Base-by-base conservation (phyloP, 805 yeast species). In the Barnettozyma pratensis region DNA sequence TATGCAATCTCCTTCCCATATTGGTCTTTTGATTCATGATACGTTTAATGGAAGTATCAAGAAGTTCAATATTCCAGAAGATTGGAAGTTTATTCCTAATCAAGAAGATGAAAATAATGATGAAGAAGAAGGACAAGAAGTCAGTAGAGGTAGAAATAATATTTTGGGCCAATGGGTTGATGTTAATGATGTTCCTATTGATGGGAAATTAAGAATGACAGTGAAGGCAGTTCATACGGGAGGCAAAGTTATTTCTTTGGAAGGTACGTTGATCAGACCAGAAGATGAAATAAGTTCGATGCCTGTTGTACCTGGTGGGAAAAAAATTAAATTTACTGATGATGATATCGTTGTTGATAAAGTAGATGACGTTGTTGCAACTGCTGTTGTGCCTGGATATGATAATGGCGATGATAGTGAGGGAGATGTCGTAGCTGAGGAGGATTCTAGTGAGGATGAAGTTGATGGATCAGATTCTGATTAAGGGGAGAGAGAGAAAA, bases 31-130 rank as follows among this genome's bases (percentile, higher is more conserved):
- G 55, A 75, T 94, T 44, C 91, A 88, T 64, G 98, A 94, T 68
- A 88, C 96, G 1, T 94, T 94, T 72, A 94, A 94, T 68, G 97
- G 97, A 26, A 82, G 92, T 41, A 88, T 94, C 54, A 88, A 87
- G 67, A 82, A 87, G 63, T 83, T 77, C 62, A 83, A 81, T 58
- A 90, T 94, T 52, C 99, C 99, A n/a, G 69, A 72, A 39, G 77
- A 73, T 42, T 94, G 99, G 99, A 72, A 73, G 34, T 94, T 92
- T 67, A 76, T 87, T 46, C 92, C 94, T 44, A 81, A 77, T 58
- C 89, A 88, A 62, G 82, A 75, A 27, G 92, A 85, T 57, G 88
- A 80, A 54, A 55, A 51, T 9, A 56, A 56, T 1, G 61, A 50
- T 14, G 58, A 53, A 10, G 67, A 62, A 27, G 59, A 58, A 7